These are phyloP conservation scores for Cercophora samala DNA, from an alignment of 495 filamentous ascomycete species.

Conservation along the genomic window DNA sequence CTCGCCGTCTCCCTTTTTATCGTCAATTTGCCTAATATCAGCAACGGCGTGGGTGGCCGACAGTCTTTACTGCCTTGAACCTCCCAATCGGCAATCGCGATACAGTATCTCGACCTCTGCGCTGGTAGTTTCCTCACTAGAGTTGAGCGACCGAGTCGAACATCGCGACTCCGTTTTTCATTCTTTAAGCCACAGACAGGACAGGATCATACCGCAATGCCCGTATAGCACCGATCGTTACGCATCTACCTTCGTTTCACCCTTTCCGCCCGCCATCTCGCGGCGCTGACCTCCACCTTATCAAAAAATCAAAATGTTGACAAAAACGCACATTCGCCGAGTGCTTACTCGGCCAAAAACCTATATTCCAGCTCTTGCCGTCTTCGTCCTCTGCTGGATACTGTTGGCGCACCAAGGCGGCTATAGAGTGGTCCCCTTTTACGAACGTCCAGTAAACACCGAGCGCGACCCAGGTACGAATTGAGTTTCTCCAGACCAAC, in stretches of 20 bases:
- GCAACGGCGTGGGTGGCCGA: not conserved
- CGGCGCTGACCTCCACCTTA: not conserved
- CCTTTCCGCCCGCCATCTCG: not conserved
- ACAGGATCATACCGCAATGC: not conserved
- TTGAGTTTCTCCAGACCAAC: not conserved
- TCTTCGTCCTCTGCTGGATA: constrained; percentile 35
- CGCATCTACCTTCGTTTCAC: not conserved
- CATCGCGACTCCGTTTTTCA: not conserved
- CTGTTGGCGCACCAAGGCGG: constrained; percentile 19
- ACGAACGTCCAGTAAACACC: not conserved
- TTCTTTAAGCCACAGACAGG: not conserved
- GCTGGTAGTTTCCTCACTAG: not conserved
- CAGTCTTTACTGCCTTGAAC: constrained; percentile 1
- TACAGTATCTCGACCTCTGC: not conserved
- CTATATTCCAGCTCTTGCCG: constrained; percentile 27
- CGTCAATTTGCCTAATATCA: constrained; percentile 5
- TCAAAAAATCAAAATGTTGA: constrained; percentile 10
- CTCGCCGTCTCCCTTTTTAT: not conserved
- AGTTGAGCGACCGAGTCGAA: not conserved
- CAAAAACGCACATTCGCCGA: constrained; percentile 44
- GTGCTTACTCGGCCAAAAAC: constrained; percentile 49
- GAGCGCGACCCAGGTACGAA: constrained; percentile 17
- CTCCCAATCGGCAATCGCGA: constrained; percentile 1
- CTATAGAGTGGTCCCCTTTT: not conserved
- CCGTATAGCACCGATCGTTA: not conserved